Evolutionary conservation across 495 filamentous ascomycete species (phyloP), one percentile per base, ranked within the genome.

Genomic region (Polyplosphaeria fusca): DNA sequence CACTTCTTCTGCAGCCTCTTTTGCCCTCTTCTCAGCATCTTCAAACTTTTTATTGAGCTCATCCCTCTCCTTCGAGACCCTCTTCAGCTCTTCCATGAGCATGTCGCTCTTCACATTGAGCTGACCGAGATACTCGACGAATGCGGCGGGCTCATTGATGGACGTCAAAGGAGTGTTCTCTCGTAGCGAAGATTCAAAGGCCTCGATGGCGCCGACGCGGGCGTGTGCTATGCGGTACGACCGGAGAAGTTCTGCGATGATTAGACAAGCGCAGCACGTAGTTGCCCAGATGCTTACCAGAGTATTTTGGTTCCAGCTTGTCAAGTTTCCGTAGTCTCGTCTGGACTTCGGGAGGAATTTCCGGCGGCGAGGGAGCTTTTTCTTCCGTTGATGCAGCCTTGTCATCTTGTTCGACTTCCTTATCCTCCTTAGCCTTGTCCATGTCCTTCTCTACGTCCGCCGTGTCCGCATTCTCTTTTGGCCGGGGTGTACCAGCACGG

Each of bases 51-150:
- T 85, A 63, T 89, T 95, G 61, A 83, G 82, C 7, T 80, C 79
- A 67, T 97, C 91, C 27, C 86, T 82, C 60, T 96, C 94, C 22
- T 76, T 79, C 0, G 89, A 84, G 0, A 96, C 83, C 0, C 90
- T 81, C 73, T 90, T 95, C n/a, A 96, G 75, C 68, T 98, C 93
- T 16, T 95, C 87, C 78, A 90, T 79, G 1, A 93, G 82, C 84
- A 98, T 89, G 60, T 95, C 90, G 9, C 84, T 83, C 59, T 91
- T 91, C 23, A 90, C 71, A 48, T 85, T 88, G 35, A 95, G 73
- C 70, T 95, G 89, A 60, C 86, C 93, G n/a, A 98, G 78, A 67
- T 97, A 98, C 71, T 97, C 93, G 2, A 92, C 83, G 26, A 98
- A 73, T 1, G 89, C 86, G 58, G 82, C 82, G 0, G 91, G 88